Evolutionary conservation across 768 basidiomycete genomes (phyloP).

Genomic region (Hirschioporus abietinus): DNA sequence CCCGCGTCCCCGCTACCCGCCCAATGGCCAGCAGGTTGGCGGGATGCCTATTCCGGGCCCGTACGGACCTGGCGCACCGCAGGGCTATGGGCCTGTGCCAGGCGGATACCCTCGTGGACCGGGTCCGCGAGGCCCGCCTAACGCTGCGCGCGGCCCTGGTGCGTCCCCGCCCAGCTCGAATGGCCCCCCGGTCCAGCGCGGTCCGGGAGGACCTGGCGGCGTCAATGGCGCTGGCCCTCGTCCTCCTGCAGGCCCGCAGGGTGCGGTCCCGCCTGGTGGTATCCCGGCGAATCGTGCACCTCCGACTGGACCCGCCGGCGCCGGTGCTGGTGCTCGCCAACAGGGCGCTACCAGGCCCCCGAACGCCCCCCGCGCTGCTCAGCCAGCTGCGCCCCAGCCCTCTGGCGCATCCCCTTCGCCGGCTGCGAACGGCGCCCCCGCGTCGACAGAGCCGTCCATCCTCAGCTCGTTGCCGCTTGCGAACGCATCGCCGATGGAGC

Average conservation of each 20-base stretch:
- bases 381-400: slow-evolving; percentile 29
- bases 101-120: slow-evolving; percentile 56
- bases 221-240: slow-evolving; percentile 44
- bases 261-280: slow-evolving; percentile 31
- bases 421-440: slow-evolving; percentile 27
- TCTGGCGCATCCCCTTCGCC: slow-evolving; percentile 27
- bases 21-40: slow-evolving; percentile 59
- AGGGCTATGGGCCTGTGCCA: slow-evolving; percentile 51
- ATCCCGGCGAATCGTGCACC: slow-evolving; percentile 40
- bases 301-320: slow-evolving; percentile 35
- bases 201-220: slow-evolving; percentile 43
- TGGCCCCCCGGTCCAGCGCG: slow-evolving; percentile 38
- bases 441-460: slow-evolving; percentile 35
- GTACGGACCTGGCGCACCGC: slow-evolving; percentile 62
- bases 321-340: slow-evolving; percentile 39
- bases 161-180: slow-evolving; percentile 64
- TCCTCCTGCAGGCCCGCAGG: slow-evolving; percentile 42
- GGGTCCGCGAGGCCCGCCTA: slow-evolving; percentile 50
- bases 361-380: slow-evolving; percentile 19
- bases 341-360: slow-evolving; percentile 31
- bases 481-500: slow-evolving; percentile 65
- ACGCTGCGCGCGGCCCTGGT: slow-evolving; percentile 43
- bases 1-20: slow-evolving; percentile 80
- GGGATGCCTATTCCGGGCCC: slow-evolving; percentile 74
- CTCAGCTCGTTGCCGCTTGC: slow-evolving; percentile 61